Base-by-base conservation (phyloP, 345 rosid genomes). In the Linum trigynum region DNA sequence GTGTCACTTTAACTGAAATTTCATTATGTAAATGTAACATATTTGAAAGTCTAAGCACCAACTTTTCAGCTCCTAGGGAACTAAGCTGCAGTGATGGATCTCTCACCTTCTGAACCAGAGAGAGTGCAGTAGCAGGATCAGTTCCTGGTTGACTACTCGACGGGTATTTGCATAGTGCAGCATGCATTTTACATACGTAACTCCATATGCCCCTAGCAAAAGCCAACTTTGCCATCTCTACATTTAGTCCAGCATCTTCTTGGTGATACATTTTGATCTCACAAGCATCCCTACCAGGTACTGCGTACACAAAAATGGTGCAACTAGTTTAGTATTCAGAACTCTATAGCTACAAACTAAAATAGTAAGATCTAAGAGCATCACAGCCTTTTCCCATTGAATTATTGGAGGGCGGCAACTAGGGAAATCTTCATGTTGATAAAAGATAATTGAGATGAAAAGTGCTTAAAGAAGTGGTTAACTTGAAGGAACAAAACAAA, bases 131-230 rank as follows among this genome's bases (percentile, higher is more conserved):
- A 63, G 66, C 64, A 65, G 84, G 65, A 62, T 65, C 72, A 56
- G 57, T 70, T 15, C 63, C 85, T 67, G 70, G 65, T 77, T 48
- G 78, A 57, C 60, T 67, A 58, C 55, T 65, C 32, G 59, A 16
- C 10, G 78, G n/a, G 79, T 80, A 90, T 63, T 83, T 84, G 75
- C 86, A 89, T 53, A 90, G 73, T 48, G 97, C 95, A 64, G 61
- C 73, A 65, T 90, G 89, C 97, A 88, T 94, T 82, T 88, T 94
- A 69, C 89, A 83, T 36, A 94, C 85, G 35, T 86, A 94, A 73
- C 89, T 83, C 97, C 97, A 94, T 67, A 94, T 88, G 70, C 97
- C 97, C 84, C 74, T 94, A 38, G 92, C 72, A 77, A 94, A 94
- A 72, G 85, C 99, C 70, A 90, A 71, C 74, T 84, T 90, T 51